Evolutionary conservation across 768 basidiomycete species (phyloP).

Genomic region (Pleurotus tuoliensis): DNA sequence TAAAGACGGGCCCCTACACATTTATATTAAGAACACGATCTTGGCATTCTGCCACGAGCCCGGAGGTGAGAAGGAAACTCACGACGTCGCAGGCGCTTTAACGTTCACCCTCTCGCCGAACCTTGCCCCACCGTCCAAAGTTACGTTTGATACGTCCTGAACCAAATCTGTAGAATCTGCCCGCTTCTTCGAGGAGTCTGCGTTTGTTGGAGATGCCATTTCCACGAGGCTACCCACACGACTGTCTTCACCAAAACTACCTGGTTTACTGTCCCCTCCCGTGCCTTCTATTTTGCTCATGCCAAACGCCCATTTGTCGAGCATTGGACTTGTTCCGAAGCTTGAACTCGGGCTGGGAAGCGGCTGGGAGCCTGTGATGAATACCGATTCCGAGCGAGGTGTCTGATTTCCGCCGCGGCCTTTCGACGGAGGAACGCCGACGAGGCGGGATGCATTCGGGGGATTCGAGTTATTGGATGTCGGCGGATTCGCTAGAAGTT

Average conservation of each 20-base stretch:
- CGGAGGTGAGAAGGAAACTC: constrained; percentile 1
- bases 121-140: constrained; percentile 29
- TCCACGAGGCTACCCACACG: constrained; percentile 3
- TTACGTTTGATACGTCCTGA: constrained; percentile 35
- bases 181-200: constrained; percentile 12
- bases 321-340: constrained; percentile 58
- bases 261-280: constrained; percentile 25
- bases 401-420: constrained; percentile 97
- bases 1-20: constrained; percentile 55
- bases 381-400: constrained; percentile 68
- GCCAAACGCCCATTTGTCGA: constrained; percentile 87
- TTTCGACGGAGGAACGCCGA: constrained; percentile 90
- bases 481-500: constrained; percentile 50
- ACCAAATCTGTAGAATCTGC: constrained; percentile 29
- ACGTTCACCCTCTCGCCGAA: constrained; percentile 22
- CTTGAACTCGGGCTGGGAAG: constrained; percentile 83
- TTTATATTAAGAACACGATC: background rate
- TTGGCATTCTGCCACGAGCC: constrained; percentile 15
- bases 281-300: constrained; percentile 85
- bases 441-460: constrained; percentile 53
- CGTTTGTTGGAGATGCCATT: constrained; percentile 21
- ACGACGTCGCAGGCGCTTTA: constrained; percentile 3
- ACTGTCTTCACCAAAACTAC: constrained; percentile 1
- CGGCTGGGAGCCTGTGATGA: constrained; percentile 92
- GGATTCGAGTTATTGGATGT: constrained; percentile 37